phyloP scores from a whole-genome alignment of 805 yeast genomes.

The Saccharomycopsis malanga region DNA sequence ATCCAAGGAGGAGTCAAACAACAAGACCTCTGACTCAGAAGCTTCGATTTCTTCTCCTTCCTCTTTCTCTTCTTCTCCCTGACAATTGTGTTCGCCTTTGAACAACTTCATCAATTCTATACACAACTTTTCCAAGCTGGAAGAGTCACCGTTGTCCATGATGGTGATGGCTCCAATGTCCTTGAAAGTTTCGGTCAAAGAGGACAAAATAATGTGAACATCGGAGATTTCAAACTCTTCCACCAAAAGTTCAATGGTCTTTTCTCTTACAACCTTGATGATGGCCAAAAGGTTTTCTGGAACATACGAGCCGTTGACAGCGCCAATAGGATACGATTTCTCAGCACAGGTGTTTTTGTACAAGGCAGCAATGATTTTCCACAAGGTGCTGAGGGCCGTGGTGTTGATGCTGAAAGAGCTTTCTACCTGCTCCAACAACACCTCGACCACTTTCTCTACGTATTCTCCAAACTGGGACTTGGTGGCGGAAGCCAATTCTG shows the following conservation, averaged over 20 bases:
- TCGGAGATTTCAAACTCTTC: constrained; percentile 81
- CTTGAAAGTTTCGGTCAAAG: constrained; percentile 58
- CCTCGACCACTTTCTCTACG: constrained; percentile 60
- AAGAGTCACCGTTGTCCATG: constrained; percentile 50
- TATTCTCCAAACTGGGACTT: constrained; percentile 72
- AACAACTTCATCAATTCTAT: constrained; percentile 63
- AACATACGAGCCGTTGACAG: constrained; percentile 53
- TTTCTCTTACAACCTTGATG: constrained; percentile 58
- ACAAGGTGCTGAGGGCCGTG: constrained; percentile 72
- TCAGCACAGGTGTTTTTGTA: constrained; percentile 36
- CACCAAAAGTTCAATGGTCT: constrained; percentile 53
- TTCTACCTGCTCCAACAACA: constrained; percentile 63
- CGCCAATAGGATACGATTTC: constrained; percentile 48
- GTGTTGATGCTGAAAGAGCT: constrained; percentile 90
- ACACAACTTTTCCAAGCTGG: constrained; percentile 62
- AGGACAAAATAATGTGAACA: constrained; percentile 74
- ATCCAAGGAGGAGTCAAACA: constrained; percentile 81
- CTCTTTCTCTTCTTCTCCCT: constrained; percentile 57
- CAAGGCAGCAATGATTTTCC: constrained; percentile 76
- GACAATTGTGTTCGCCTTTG: constrained; percentile 79
- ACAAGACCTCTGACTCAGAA: constrained; percentile 55
- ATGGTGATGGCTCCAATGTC: constrained; percentile 68
- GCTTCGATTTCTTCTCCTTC: constrained; percentile 48
- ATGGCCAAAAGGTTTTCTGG: constrained; percentile 51
- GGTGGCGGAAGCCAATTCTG: constrained; percentile 84